These are phyloP conservation scores for Brasilioporus rufonigricans DNA, from an alignment of 768 basidiomycete species.

Conservation along the genomic window DNA sequence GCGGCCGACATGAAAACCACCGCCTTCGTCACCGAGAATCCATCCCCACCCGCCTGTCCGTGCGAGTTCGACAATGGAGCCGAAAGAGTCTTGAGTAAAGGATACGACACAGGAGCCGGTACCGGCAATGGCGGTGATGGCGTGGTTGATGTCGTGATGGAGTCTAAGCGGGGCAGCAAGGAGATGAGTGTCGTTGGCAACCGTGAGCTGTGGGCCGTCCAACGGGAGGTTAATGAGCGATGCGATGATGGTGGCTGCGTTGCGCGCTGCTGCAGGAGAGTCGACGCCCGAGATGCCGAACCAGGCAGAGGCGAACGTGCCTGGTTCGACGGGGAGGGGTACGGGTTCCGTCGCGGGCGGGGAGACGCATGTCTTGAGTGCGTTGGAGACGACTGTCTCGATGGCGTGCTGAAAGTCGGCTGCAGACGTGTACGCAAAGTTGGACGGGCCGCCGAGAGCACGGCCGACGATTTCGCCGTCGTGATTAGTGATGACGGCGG, in stretches of 20 bases:
- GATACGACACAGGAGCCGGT: conserved; percentile 78
- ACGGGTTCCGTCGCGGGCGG: conserved; percentile 37
- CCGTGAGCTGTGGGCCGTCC: conserved; percentile 47
- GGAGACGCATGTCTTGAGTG: conserved; percentile 47
- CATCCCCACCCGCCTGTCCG: conserved; percentile 82
- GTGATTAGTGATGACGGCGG: conserved; percentile 62
- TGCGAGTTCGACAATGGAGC: conserved; percentile 57
- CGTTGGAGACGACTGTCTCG: conserved; percentile 47
- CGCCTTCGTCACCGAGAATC: conserved; percentile 83
- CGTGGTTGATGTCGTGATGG: conserved; percentile 55
- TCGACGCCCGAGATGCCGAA: conserved; percentile 84
- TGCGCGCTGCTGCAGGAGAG: conserved; percentile 58
- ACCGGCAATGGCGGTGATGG: conserved; percentile 74
- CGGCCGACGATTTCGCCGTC: conserved; percentile 63
- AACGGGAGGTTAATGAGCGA: conserved; percentile 55
- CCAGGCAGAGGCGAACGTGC: conserved; percentile 68
- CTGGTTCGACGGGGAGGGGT: conserved; percentile 37
- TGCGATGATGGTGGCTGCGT: conserved; percentile 54
- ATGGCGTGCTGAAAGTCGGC: conserved; percentile 59
- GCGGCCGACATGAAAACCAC: conserved; percentile 77
- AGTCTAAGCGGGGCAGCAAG: conserved; percentile 75
- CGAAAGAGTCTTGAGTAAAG: conserved; percentile 46
- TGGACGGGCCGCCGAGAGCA: conserved; percentile 75
- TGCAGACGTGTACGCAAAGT: conserved; percentile 75
- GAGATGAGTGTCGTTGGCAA: conserved; percentile 83